Percentiles rank a stretch among this genome's conserved stretches.
phyloP scores from a whole-genome alignment of 2,329 filamentous ascomycete genomes.

The Neofusicoccum sp. region DNA sequence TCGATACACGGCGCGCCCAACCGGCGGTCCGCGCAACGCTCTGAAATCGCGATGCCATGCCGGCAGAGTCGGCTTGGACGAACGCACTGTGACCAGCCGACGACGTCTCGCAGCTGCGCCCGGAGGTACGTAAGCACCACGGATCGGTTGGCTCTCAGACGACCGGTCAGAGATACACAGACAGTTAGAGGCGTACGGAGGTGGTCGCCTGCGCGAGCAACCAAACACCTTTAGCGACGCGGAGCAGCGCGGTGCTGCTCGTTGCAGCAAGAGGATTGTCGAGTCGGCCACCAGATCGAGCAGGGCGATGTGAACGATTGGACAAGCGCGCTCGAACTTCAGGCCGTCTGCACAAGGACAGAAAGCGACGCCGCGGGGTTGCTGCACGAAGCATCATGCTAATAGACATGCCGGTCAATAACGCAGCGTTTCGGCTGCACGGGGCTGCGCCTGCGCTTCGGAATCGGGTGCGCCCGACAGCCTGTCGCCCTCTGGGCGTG shows the following conservation, averaged over 20 bases:
- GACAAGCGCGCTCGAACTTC: not conserved
- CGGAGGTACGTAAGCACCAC: not conserved
- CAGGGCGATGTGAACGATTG: not conserved
- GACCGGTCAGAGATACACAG: not conserved
- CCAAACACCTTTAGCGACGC: not conserved
- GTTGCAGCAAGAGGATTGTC: constrained; percentile 11
- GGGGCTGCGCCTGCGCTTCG: not conserved
- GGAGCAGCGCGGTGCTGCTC: not conserved
- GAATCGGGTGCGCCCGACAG: not conserved
- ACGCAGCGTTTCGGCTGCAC: not conserved
- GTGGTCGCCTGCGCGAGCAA: not conserved
- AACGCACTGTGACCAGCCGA: not conserved
- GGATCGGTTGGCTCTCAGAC: not conserved
- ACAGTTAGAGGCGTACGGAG: not conserved
- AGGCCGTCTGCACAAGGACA: not conserved
- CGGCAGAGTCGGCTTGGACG: not conserved
- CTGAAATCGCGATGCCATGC: not conserved
- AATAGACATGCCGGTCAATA: constrained; percentile 2
- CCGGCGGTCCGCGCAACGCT: not conserved
- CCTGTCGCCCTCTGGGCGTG: not conserved
- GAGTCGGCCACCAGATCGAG: not conserved
- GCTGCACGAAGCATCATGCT: not conserved
- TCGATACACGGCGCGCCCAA: not conserved
- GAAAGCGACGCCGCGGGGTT: not conserved
- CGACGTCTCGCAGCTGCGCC: not conserved